phyloP scores from a whole-genome alignment of 1,139 yeast genomes.

The Geotrichum phurueaensis region DNA sequence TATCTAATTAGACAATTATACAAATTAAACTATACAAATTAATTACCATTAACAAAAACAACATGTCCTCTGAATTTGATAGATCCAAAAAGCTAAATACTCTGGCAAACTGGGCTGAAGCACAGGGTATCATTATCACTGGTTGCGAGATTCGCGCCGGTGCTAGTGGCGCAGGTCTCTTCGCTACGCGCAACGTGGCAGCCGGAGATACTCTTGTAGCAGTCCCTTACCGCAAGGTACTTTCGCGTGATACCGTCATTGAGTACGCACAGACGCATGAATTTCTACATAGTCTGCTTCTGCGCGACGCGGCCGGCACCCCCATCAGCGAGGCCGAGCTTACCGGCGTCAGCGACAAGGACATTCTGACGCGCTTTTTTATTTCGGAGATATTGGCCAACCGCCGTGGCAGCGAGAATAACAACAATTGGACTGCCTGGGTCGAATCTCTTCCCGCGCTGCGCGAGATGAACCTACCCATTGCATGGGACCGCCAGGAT shows the following conservation, averaged over 20 bases:
- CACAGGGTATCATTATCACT: constrained; percentile 1
- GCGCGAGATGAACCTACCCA: constrained; percentile 31
- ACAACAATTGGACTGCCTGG: constrained; percentile 23
- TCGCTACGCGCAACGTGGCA: constrained; percentile 1
- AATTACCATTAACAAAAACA: not conserved
- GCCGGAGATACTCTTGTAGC: constrained; percentile 9
- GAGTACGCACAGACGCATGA: constrained; percentile 1
- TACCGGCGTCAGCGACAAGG: constrained; percentile 9
- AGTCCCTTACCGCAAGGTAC: constrained; percentile 12
- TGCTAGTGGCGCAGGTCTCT: constrained; percentile 15
- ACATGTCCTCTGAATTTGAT: not conserved
- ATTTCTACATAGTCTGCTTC: constrained; percentile 2
- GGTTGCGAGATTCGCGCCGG: constrained; percentile 3
- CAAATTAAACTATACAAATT: not conserved
- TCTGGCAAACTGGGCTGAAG: constrained; percentile 10
- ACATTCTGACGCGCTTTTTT: constrained; percentile 13
- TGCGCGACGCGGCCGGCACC: constrained; percentile 7
- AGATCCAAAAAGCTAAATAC: constrained; percentile 1
- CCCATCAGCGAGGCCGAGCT: not conserved
- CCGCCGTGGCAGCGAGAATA: constrained; percentile 5
- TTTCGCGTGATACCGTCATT: constrained; percentile 7
- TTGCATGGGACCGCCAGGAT: constrained; percentile 29
- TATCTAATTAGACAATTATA: not conserved
- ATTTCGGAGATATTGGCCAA: constrained; percentile 10
- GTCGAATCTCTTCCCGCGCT: constrained; percentile 26